Evolutionary conservation across 1,139 yeast genomes (phyloP).

Genomic region (Yamadazyma oceani): DNA sequence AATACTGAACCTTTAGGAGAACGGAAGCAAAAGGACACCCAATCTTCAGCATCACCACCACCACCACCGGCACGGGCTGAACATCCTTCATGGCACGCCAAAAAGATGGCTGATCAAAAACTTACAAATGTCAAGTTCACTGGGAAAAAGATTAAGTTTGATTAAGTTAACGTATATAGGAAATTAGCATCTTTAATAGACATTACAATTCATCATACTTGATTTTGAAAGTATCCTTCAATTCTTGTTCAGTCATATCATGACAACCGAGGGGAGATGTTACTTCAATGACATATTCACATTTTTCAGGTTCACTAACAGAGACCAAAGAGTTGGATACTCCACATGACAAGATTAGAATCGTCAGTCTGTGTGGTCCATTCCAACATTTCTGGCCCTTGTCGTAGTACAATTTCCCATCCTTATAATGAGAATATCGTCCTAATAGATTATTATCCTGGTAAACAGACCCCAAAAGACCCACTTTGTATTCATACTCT

Average conservation of each 20-base stretch:
- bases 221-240: constrained; percentile 26
- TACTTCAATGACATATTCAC: constrained; percentile 69
- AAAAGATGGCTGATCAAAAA: constrained; percentile 66
- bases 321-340: constrained; percentile 50
- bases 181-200: background rate
- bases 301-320: constrained; percentile 87
- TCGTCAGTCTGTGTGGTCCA: constrained; percentile 81
- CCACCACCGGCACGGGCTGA: constrained; percentile 6
- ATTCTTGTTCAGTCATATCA: constrained; percentile 30
- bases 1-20: constrained; percentile 42
- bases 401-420: constrained; percentile 41
- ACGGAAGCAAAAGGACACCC: constrained; percentile 23
- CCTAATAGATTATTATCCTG: constrained; percentile 69
- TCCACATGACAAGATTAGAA: constrained; percentile 70
- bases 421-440: constrained; percentile 34
- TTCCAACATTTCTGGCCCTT: constrained; percentile 93
- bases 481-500: constrained; percentile 69
- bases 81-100: constrained; percentile 98
- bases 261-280: constrained; percentile 72
- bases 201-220: constrained; percentile 24
- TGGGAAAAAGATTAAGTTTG: constrained; percentile 84
- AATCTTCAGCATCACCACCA: background rate
- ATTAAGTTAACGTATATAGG: constrained; percentile 20
- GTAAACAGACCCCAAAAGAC: constrained; percentile 54
- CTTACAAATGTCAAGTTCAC: constrained; percentile 63